A percentile compares a stretch with the other conserved stretches of the same genome.
phyloP scores from a whole-genome alignment of 352 stramenopile species.

The Achlya hypogyna region DNA sequence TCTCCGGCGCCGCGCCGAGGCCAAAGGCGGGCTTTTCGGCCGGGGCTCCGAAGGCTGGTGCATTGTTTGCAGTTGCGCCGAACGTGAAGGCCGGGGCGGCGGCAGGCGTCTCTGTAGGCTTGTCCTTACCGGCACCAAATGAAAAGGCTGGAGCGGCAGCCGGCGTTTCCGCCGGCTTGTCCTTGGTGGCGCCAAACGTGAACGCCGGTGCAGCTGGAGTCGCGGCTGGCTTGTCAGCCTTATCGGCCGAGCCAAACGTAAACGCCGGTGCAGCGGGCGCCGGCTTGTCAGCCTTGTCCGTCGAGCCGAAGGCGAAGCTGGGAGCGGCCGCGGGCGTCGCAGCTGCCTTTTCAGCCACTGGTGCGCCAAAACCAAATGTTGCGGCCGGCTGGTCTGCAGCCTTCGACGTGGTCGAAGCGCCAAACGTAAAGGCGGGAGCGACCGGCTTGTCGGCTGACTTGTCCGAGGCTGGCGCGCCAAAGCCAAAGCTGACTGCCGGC shows the following conservation, averaged over 20 bases:
- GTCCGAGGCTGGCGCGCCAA: background rate
- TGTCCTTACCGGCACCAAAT: background rate
- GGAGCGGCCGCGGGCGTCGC: background rate
- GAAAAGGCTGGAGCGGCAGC: slow-evolving; percentile 6
- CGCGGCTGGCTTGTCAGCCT: background rate
- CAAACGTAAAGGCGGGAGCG: slow-evolving; percentile 27
- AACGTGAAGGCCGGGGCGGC: slow-evolving; percentile 21
- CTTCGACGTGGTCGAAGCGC: slow-evolving; percentile 2
- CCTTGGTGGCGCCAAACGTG: slow-evolving; percentile 21
- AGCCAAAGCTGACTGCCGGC: slow-evolving; percentile 25
- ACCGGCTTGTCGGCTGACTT: background rate
- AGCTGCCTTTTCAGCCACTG: background rate
- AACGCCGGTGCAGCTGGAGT: slow-evolving; percentile 22
- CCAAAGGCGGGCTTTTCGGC: slow-evolving; percentile 5
- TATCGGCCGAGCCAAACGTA: slow-evolving; percentile 15
- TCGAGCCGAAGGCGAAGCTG: slow-evolving; percentile 18
- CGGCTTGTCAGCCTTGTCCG: slow-evolving; percentile 22
- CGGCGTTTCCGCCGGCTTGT: too few species aligned
- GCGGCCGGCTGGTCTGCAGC: slow-evolving; percentile 20
- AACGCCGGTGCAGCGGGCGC: slow-evolving; percentile 23
- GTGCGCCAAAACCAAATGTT: slow-evolving; percentile 24
- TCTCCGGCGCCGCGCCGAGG: background rate
- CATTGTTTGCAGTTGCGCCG: slow-evolving; percentile 6
- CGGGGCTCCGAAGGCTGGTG: background rate
- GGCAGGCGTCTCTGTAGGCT: background rate